These are phyloP conservation scores for Triticum turgidum DNA, from an alignment of 176 grass and related monocot species.

Conservation along the genomic window DNA sequence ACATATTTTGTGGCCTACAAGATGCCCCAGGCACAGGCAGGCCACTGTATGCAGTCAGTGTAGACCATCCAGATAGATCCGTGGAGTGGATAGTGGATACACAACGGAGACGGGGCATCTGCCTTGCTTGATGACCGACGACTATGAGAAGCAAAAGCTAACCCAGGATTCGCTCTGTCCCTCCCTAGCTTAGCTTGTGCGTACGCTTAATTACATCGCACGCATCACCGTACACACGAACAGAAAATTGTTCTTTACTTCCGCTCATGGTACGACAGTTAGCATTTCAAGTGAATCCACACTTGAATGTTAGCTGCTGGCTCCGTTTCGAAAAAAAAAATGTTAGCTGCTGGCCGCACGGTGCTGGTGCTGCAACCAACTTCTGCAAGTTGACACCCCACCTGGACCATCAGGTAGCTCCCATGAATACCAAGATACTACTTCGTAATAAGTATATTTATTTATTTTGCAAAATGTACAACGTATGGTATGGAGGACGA, in stretches of 20 bases:
- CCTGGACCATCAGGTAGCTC: conserved; percentile 21
- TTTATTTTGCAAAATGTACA: not conserved
- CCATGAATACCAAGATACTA: not conserved
- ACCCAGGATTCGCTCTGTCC: conserved; percentile 29
- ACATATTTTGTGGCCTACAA: conserved; percentile 17
- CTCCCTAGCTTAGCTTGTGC: not conserved
- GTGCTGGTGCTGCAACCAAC: not conserved
- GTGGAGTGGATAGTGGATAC: not conserved
- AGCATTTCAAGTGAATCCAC: not conserved
- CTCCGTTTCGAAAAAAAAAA: not conserved
- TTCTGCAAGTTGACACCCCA: not conserved
- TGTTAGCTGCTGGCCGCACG: not conserved
- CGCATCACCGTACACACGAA: not conserved
- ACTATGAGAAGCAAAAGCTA: not conserved
- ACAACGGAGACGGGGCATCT: conserved; percentile 23
- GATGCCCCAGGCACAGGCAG: not conserved
- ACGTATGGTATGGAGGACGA: not conserved
- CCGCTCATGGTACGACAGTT: not conserved
- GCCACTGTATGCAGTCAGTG: not conserved
- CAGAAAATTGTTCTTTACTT: not conserved
- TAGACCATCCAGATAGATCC: conserved; percentile 22
- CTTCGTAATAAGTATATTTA: not conserved
- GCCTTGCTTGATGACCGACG: conserved; percentile 12
- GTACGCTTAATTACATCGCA: not conserved
- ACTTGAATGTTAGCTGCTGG: not conserved